phyloP scores from a whole-genome alignment of 2,329 filamentous ascomycete genomes.

The Alternaria brassicae region DNA sequence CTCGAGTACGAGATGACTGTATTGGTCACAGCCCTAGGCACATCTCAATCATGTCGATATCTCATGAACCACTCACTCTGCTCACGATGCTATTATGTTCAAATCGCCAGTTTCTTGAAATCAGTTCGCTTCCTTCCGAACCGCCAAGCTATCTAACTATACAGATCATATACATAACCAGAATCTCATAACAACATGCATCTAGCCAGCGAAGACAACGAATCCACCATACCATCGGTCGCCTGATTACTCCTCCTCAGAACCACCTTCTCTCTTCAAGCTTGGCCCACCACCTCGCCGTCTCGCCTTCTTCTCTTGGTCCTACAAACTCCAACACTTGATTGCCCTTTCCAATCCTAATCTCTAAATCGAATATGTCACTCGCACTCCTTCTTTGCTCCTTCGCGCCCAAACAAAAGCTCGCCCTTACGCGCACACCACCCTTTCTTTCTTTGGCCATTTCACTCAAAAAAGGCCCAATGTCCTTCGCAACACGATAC shows the following conservation, averaged over 20 bases:
- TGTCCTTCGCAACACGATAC: conserved; percentile 49
- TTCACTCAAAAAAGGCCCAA: conserved; percentile 52
- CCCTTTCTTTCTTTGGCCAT: conserved; percentile 50
- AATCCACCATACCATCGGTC: background rate
- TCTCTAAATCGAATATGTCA: conserved; percentile 57
- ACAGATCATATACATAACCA: background rate
- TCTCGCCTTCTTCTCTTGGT: conserved; percentile 55
- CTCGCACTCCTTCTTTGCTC: conserved; percentile 33
- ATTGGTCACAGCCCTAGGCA: background rate
- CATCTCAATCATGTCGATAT: background rate
- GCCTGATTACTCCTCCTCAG: conserved; percentile 24
- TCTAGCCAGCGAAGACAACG: background rate
- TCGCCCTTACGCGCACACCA: conserved; percentile 55
- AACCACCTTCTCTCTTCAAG: conserved; percentile 56
- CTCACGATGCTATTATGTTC: background rate
- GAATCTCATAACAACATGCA: background rate
- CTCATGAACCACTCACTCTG: no score
- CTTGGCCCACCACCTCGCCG: conserved; percentile 52
- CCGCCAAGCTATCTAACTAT: background rate
- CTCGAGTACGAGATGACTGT: background rate
- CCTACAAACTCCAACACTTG: conserved; percentile 52
- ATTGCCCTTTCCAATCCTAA: conserved; percentile 51
- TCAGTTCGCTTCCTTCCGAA: background rate
- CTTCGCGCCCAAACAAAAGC: conserved; percentile 53
- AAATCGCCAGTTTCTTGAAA: background rate